These are phyloP conservation scores for Berberis vulgaris DNA, from an alignment of 164 flowering plant genomes.

Conservation along the genomic window DNA sequence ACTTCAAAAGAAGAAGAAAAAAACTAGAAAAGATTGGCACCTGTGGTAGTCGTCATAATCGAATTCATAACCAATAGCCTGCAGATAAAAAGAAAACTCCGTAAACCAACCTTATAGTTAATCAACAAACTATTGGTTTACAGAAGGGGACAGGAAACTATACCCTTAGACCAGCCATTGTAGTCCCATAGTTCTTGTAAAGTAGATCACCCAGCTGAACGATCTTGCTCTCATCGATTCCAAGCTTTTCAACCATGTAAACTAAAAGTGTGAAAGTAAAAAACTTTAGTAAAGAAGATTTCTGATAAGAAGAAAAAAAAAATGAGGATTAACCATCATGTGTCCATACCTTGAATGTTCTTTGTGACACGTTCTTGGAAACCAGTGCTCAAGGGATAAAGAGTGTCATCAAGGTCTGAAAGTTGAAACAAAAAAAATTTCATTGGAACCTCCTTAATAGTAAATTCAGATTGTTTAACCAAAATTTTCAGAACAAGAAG, in stretches of 20 bases:
- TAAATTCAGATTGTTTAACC: background rate
- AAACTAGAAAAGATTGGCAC: constrained; percentile 21
- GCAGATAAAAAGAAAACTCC: constrained; percentile 10
- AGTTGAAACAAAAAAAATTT: constrained; percentile 3
- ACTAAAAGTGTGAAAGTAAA: constrained; percentile 22
- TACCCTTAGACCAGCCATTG: constrained; percentile 93
- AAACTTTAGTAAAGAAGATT: background rate
- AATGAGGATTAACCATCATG: background rate
- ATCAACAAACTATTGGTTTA: too few species aligned
- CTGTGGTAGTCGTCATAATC: constrained; percentile 83
- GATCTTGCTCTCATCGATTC: constrained; percentile 50
- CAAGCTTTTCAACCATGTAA: constrained; percentile 66
- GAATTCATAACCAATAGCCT: constrained; percentile 80
- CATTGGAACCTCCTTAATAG: background rate
- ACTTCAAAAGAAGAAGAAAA: background rate
- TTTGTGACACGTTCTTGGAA: constrained; percentile 35
- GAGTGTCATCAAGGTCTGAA: constrained; percentile 76
- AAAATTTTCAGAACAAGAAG: background rate
- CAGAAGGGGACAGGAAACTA: background rate
- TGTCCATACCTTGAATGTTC: constrained; percentile 57
- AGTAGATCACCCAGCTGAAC: constrained; percentile 39
- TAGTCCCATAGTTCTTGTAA: constrained; percentile 79
- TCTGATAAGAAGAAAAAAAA: background rate
- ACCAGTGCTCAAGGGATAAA: constrained; percentile 70
- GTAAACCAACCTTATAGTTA: too few species aligned